Conservation (phyloP, 2,329 filamentous ascomycete species). For the Davidsoniella neocaledoniae region DNA sequence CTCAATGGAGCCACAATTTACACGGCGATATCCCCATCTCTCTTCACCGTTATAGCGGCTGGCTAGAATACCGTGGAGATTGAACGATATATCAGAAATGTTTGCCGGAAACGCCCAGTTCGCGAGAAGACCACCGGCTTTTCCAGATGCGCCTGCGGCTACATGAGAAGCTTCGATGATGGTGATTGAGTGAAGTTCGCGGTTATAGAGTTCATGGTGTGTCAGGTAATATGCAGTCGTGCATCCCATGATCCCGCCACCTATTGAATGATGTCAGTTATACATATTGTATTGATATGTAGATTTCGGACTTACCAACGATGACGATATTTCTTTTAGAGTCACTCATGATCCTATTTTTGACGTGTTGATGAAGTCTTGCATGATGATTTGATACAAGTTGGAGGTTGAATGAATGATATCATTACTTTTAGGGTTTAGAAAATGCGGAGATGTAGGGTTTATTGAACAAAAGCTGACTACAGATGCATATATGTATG, state of each 20-base stretch:
- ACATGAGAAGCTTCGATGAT: slow-evolving; percentile 74
- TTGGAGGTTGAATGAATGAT: too few relatives aligned
- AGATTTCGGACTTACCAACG: slow-evolving; percentile 23
- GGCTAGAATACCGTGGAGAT: slow-evolving; percentile 69
- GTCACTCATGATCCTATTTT: slow-evolving; percentile 5
- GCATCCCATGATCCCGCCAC: slow-evolving; percentile 83
- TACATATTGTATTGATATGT: neutral
- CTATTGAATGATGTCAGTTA: slow-evolving; percentile 24
- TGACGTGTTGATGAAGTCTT: neutral
- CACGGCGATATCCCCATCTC: slow-evolving; percentile 70
- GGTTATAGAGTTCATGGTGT: slow-evolving; percentile 66
- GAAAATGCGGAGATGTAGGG: too few relatives aligned
- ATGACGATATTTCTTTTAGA: slow-evolving; percentile 30
- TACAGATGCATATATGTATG: too few relatives aligned
- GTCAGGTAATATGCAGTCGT: slow-evolving; percentile 86
- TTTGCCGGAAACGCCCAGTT: slow-evolving; percentile 73
- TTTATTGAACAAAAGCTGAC: too few relatives aligned
- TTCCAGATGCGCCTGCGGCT: slow-evolving; percentile 84
- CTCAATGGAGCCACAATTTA: slow-evolving; percentile 51
- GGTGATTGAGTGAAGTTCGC: slow-evolving; percentile 58
- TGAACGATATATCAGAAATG: slow-evolving; percentile 72
- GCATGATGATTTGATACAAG: too few relatives aligned
- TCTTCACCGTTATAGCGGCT: slow-evolving; percentile 61
- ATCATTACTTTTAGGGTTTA: too few relatives aligned
- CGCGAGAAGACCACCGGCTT: slow-evolving; percentile 79